phyloP scores from a whole-genome alignment of 2,329 filamentous ascomycete species.

The Phialophora expanda region DNA sequence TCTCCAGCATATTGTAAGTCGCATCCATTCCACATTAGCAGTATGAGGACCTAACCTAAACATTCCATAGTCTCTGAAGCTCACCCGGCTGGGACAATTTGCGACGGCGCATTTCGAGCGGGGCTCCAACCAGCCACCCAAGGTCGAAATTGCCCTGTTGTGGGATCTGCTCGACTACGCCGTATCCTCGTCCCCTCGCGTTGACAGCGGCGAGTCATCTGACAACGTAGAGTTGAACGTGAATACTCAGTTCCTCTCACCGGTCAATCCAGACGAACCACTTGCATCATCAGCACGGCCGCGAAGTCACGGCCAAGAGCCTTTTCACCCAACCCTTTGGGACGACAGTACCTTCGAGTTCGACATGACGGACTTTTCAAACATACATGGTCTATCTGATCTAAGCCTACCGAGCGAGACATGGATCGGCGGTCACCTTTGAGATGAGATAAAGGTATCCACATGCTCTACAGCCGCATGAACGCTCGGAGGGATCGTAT shows the following conservation, averaged over 20 bases:
- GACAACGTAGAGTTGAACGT: constrained; percentile 34
- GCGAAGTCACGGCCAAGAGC: background rate
- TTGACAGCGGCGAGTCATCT: constrained; percentile 23
- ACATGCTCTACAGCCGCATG: background rate
- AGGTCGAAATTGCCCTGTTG: constrained; percentile 32
- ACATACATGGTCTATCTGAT: constrained; percentile 24
- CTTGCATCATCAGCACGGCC: background rate
- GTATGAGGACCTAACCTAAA: background rate
- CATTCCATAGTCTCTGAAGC: constrained; percentile 18
- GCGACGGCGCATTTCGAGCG: constrained; percentile 14
- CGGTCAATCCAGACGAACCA: constrained; percentile 27
- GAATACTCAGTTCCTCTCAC: constrained; percentile 36
- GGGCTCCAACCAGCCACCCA: constrained; percentile 22
- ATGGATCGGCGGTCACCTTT: constrained; percentile 28
- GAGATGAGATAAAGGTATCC: background rate
- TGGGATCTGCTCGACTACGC: constrained; percentile 38
- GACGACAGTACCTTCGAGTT: constrained; percentile 29
- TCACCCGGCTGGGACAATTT: constrained; percentile 27
- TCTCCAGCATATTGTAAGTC: constrained; percentile 33
- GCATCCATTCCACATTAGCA: background rate
- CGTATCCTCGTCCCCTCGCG: constrained; percentile 28
- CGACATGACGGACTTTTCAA: constrained; percentile 33
- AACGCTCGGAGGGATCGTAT: background rate
- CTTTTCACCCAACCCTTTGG: constrained; percentile 21
- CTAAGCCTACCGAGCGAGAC: constrained; percentile 24